These are phyloP conservation scores for Saccharum spontaneum DNA, from an alignment of 176 grass and related monocot species.

Conservation along the genomic window DNA sequence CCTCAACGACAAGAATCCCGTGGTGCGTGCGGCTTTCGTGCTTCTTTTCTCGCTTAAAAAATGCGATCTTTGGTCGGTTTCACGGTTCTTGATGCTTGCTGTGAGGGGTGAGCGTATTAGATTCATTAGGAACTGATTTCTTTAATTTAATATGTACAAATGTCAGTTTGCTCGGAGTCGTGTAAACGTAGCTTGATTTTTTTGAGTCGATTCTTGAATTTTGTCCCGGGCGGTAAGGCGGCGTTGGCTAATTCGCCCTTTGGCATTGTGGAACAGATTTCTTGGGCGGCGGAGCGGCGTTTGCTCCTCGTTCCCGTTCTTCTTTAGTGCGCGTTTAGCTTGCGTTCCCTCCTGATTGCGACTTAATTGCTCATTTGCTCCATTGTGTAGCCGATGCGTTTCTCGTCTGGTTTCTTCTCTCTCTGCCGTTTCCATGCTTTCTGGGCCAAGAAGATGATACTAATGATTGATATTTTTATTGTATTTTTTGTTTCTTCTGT, in stretches of 20 bases:
- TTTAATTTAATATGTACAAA: neutral
- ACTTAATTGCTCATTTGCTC: constrained; percentile 19
- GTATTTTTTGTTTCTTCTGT: neutral
- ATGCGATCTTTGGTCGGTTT: constrained; percentile 41
- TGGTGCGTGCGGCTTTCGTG: constrained; percentile 40
- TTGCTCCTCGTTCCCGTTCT: neutral
- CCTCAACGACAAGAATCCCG: constrained; percentile 82
- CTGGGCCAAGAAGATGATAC: neutral
- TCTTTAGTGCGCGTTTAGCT: neutral
- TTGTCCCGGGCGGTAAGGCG: neutral
- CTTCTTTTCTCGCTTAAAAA: neutral
- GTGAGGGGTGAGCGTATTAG: constrained; percentile 18
- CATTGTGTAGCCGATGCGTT: neutral
- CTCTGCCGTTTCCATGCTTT: neutral
- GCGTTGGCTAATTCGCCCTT: neutral
- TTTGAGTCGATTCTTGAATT: neutral
- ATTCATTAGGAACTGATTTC: constrained; percentile 22
- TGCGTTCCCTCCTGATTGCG: neutral
- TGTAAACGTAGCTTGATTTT: neutral
- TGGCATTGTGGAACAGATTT: neutral
- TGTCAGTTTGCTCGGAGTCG: neutral
- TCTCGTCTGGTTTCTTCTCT: constrained; percentile 19
- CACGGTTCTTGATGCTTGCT: constrained; percentile 19
- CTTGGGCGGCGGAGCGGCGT: neutral
- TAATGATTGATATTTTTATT: constrained; percentile 19